A percentile compares a stretch with the other conserved stretches of the same genome.
phyloP scores from a whole-genome alignment of 1,139 yeast genomes.

The Debaryomycetaceae sp. region DNA sequence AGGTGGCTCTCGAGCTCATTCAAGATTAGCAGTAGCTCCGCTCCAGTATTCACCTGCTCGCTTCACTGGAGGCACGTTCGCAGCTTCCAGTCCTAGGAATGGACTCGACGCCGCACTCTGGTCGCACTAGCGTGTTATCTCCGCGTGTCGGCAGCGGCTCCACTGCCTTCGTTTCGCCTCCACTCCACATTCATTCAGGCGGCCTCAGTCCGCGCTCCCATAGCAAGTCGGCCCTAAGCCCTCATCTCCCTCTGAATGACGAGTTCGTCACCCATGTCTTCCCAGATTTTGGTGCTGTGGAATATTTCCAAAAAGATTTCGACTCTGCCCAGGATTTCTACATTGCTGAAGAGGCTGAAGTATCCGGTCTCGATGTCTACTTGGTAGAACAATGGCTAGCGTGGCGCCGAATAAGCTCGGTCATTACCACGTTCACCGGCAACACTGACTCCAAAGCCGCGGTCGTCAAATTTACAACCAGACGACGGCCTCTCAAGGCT shows the following conservation, averaged over 20 bases:
- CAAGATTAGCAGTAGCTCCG: no score
- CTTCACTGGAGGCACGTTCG: no score
- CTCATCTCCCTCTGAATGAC: background rate
- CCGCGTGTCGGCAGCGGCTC: no score
- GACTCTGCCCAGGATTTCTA: constrained; percentile 25
- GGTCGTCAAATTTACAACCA: constrained; percentile 47
- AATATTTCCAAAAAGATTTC: constrained; percentile 32
- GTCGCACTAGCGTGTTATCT: no score
- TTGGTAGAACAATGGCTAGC: constrained; percentile 92
- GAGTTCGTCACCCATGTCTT: constrained; percentile 31
- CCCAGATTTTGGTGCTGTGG: constrained; percentile 47
- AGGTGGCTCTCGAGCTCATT: no score
- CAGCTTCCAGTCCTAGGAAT: no score
- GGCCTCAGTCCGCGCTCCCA: no score
- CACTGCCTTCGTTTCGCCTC: no score
- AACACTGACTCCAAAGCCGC: constrained; percentile 50
- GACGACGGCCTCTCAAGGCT: constrained; percentile 40
- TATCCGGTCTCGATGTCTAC: constrained; percentile 75
- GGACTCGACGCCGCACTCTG: no score
- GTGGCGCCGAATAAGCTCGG: constrained; percentile 52
- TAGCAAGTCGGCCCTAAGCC: no score
- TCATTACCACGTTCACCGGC: constrained; percentile 80
- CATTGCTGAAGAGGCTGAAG: constrained; percentile 29
- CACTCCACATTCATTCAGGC: no score
- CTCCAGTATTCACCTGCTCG: no score